A percentile compares a stretch with the other conserved stretches of the same genome.
phyloP scores from a whole-genome alignment of 305 asterid species.

The Solanum aculeatissimum region DNA sequence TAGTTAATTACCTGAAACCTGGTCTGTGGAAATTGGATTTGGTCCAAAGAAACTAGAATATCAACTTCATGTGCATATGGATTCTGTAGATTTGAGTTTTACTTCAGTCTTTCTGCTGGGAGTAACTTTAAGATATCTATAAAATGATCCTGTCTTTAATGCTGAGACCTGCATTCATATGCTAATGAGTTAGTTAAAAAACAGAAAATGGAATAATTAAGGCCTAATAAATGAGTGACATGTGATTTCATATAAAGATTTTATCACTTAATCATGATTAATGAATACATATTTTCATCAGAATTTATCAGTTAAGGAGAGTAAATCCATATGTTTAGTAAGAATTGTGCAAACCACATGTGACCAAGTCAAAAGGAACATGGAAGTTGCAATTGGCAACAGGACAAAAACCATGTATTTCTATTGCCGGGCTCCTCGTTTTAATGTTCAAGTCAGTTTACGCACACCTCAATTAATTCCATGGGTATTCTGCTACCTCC shows the following conservation, averaged over 20 bases:
- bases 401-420: neutral
- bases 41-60: neutral
- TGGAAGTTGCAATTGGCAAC: neutral
- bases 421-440: neutral
- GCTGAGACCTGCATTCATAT: constrained; percentile 55
- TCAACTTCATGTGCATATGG: neutral
- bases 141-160: constrained; percentile 47
- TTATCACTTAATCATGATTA: neutral
- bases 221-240: neutral
- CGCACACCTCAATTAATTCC: neutral
- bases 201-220: neutral
- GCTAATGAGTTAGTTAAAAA: neutral
- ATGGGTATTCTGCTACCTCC: neutral
- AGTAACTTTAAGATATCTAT: constrained; percentile 50
- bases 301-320: neutral
- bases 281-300: neutral
- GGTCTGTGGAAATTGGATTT: constrained; percentile 5
- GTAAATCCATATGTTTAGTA: neutral
- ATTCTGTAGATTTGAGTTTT: neutral
- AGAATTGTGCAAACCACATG: neutral
- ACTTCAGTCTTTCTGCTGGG: constrained; percentile 45
- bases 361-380: neutral
- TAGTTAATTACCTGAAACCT: constrained; percentile 40
- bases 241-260: neutral
- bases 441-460: neutral